A percentile compares a stretch with the other conserved stretches of the same genome.
Conservation (phyloP, 345 rosid genomes). For the Salix exigua region DNA sequence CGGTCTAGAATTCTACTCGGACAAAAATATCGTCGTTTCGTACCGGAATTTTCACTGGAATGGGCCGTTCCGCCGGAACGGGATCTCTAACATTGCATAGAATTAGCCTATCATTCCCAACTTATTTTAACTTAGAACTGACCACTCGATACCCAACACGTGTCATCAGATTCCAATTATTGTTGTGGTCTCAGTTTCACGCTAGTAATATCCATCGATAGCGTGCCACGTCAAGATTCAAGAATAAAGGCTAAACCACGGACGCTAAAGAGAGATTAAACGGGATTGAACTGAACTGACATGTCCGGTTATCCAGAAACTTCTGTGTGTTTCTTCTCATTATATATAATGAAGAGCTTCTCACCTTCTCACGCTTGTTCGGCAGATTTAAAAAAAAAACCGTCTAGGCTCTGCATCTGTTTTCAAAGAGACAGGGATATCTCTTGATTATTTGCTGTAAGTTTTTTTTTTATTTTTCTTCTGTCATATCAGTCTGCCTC, state of each 20-base stretch:
- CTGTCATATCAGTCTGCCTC: neutral
- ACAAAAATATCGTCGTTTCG: too few species aligned
- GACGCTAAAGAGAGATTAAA: slow-evolving; percentile 1
- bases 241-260: neutral
- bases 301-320: slow-evolving; percentile 62
- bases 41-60: too few species aligned
- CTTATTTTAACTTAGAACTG: neutral
- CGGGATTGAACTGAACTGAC: slow-evolving; percentile 18
- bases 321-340: slow-evolving; percentile 36
- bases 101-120: neutral
- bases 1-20: too few species aligned
- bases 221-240: neutral
- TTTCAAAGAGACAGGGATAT: neutral
- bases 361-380: neutral
- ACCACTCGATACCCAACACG: neutral
- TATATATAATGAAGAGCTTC: slow-evolving; percentile 2
- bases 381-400: too few species aligned
- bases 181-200: neutral
- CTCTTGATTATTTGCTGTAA: neutral
- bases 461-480: neutral
- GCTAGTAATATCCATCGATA: neutral
- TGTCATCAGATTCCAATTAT: neutral
- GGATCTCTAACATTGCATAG: too few species aligned
- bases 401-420: neutral
- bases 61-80: too few species aligned